phyloP scores from a whole-genome alignment of 2,329 filamentous ascomycete genomes.

The Rachicladosporium sp. region DNA sequence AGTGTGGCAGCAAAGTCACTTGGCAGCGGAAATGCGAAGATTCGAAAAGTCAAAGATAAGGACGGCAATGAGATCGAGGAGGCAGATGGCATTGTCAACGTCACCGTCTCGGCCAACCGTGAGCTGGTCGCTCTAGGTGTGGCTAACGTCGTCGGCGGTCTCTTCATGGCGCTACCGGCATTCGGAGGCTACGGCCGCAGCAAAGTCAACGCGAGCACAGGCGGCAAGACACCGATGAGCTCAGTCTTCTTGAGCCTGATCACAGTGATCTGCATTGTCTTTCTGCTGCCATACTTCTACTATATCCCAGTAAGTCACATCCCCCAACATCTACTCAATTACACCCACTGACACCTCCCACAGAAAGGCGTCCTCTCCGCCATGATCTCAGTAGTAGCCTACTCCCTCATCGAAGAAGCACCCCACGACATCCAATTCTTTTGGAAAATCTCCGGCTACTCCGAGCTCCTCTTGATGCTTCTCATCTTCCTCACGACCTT shows the following conservation, averaged over 20 bases:
- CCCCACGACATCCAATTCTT: slow-evolving; percentile 91
- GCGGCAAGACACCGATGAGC: slow-evolving; percentile 86
- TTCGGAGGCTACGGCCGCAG: slow-evolving; percentile 95
- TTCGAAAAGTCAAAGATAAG: slow-evolving; percentile 23
- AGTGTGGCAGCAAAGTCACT: slow-evolving; percentile 91
- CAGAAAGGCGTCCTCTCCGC: slow-evolving; percentile 87
- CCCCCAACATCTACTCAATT: background rate
- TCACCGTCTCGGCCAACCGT: slow-evolving; percentile 78
- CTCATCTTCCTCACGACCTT: slow-evolving; percentile 86
- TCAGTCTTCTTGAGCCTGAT: slow-evolving; percentile 77
- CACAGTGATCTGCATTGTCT: slow-evolving; percentile 67
- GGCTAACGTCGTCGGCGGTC: slow-evolving; percentile 80
- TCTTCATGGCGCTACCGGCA: slow-evolving; percentile 83
- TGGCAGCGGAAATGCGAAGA: slow-evolving; percentile 43
- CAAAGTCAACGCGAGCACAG: slow-evolving; percentile 88
- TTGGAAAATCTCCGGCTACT: slow-evolving; percentile 69
- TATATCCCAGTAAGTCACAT: slow-evolving; percentile 66
- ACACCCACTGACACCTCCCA: slow-evolving; percentile 4
- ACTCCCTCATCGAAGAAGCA: slow-evolving; percentile 86
- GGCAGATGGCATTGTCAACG: slow-evolving; percentile 52
- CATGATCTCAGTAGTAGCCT: slow-evolving; percentile 92
- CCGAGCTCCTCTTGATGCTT: slow-evolving; percentile 74
- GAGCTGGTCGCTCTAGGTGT: slow-evolving; percentile 85
- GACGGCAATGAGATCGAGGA: slow-evolving; percentile 21
- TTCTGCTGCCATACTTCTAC: slow-evolving; percentile 82